A percentile compares a stretch with the other conserved stretches of the same genome.
Evolutionary conservation across 768 basidiomycete species (phyloP).

Genomic region (Lyophyllum shimeji): DNA sequence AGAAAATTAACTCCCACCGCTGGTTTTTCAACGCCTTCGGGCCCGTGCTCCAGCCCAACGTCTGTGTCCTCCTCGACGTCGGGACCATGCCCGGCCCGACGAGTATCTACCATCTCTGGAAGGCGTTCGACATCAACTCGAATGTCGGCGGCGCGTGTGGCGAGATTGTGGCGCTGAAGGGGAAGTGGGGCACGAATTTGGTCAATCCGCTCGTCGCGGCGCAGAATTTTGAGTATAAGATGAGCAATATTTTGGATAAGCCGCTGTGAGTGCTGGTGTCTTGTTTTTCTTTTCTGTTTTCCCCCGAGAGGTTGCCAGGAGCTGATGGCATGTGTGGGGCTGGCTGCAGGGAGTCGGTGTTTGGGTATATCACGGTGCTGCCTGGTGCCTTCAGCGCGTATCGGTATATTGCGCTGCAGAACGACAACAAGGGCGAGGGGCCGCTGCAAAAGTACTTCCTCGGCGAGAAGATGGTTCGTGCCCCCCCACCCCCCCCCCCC

Average conservation of each 20-base stretch:
- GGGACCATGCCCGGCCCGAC: slow-evolving; percentile 81
- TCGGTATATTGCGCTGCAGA: slow-evolving; percentile 87
- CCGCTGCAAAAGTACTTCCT: slow-evolving; percentile 96
- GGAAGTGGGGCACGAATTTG: slow-evolving; percentile 75
- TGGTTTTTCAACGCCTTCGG: slow-evolving; percentile 96
- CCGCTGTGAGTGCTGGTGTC: slow-evolving; percentile 50
- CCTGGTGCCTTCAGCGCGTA: slow-evolving; percentile 94
- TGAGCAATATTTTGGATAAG: slow-evolving; percentile 91
- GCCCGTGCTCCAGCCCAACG: slow-evolving; percentile 81
- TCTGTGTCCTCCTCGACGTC: slow-evolving; percentile 90
- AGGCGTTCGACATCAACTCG: slow-evolving; percentile 90
- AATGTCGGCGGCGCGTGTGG: slow-evolving; percentile 93
- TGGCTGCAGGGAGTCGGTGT: slow-evolving; percentile 63
- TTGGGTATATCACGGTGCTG: slow-evolving; percentile 93
- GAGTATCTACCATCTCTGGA: slow-evolving; percentile 91
- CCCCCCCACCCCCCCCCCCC: slow-evolving; percentile 7
- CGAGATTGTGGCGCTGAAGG: slow-evolving; percentile 93
- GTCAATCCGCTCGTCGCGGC: slow-evolving; percentile 87
- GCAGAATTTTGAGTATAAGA: slow-evolving; percentile 95
- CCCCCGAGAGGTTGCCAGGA: too few relatives aligned
- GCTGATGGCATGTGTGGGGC: too few relatives aligned
- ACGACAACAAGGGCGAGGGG: slow-evolving; percentile 79
- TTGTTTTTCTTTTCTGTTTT: neutral
- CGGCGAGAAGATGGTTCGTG: slow-evolving; percentile 84
- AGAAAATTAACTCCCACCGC: slow-evolving; percentile 93